Base-by-base conservation (phyloP, 2,329 filamentous ascomycete species). In the Ceratocystiopsis sp. region DNA sequence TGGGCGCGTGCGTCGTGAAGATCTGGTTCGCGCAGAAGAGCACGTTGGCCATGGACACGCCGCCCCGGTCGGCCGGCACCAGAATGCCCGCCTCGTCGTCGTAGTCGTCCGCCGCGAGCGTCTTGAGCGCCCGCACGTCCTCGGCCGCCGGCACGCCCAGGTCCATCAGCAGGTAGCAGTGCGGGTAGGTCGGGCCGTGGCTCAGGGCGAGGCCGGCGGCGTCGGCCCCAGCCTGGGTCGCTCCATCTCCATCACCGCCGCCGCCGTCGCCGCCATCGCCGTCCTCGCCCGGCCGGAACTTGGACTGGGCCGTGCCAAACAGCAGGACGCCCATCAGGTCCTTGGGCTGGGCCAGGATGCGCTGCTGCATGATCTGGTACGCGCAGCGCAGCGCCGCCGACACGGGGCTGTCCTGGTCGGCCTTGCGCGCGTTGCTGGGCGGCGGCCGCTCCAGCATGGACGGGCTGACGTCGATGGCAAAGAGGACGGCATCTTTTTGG, bases 291-390 rank as follows among this genome's bases (percentile, higher is more conserved):
- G 37, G 35, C 38, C 80, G 75, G 49, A 86, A 87, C 52, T 80
- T 86, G 35, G 85, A 84, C 60, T 84, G 74, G 54, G 93, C 69
- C 0, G 91, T 98, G 10, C 87, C 87, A 57, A 93, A 98, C 0
- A 98, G 68, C 35, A 98, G 60, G 21, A 98, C 81, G 2, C 89
- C 87, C 73, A 98, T 95, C 84, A 95, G 93, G 48, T 98, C 91
- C 55, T 80, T 87, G 2, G 91, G 91, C 48, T 87, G 89, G 4
- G 89, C 89, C 53, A 98, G 96, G 60, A 98, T 96, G 53, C 91
- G 84, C 63, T 96, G 89, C 62, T 96, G 85, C 84, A 98, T 95
- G 42, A 98, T 68, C 55, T 85, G 77, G 55, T 93, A 93, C 45
- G 89, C 91, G 54, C 85, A 95, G 68, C 94, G 94, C 41, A 98